A percentile compares a stretch with the other conserved stretches of the same genome.
Conservation (phyloP, 306 rosid genomes). For the Quercus glauca region DNA sequence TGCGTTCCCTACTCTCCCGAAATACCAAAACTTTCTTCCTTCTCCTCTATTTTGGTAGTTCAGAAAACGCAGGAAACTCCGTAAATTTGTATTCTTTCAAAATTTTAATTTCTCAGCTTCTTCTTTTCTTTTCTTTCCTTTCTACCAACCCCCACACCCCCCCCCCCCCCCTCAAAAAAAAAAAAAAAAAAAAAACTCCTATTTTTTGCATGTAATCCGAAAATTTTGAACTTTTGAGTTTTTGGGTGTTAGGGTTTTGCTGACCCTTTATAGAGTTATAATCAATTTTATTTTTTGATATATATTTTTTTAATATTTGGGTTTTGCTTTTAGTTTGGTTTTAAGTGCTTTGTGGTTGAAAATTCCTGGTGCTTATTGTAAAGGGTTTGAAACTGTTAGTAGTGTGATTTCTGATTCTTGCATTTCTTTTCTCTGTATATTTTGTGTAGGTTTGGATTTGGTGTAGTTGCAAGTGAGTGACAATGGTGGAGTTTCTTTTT, state of each 20-base stretch:
- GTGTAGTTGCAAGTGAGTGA: neutral
- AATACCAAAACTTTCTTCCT: too few relatives aligned
- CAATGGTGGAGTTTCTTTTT: constrained; percentile 78
- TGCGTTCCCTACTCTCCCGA: too few relatives aligned
- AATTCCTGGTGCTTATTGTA: neutral
- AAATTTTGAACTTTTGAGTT: neutral
- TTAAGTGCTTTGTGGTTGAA: neutral
- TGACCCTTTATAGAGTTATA: neutral
- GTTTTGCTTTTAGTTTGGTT: neutral
- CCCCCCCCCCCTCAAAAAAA: too few relatives aligned
- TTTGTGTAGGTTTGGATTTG: neutral
- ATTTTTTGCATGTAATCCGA: neutral
- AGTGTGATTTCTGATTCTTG: too few relatives aligned
- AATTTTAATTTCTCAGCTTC: too few relatives aligned
- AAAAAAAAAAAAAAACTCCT: neutral
- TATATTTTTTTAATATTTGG: neutral
- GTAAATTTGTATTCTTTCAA: too few relatives aligned
- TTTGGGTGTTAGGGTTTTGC: neutral
- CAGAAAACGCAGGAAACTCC: too few relatives aligned
- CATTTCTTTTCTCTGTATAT: neutral
- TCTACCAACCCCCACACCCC: neutral
- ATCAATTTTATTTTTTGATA: neutral
- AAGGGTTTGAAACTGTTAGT: neutral
- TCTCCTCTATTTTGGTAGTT: too few relatives aligned
- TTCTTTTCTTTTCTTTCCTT: neutral